A percentile compares a stretch with the other conserved stretches of the same genome.
Conservation (phyloP, 176 grass and related monocot species). For the Musa troglodytarum region DNA sequence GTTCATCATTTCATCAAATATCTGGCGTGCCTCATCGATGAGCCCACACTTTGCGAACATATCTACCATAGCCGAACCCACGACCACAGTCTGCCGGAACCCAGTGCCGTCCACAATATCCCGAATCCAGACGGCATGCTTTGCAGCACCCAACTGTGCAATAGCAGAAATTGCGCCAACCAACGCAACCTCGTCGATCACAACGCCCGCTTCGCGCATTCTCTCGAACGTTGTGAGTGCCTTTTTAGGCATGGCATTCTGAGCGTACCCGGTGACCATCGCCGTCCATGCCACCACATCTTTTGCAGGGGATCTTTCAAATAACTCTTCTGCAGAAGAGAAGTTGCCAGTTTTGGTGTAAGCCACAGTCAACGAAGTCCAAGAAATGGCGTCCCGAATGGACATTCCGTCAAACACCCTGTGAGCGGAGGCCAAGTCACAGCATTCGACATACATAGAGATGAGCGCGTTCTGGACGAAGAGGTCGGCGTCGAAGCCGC, state of each 20-base stretch:
- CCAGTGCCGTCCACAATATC: constrained; percentile 37
- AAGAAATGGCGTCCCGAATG: constrained; percentile 40
- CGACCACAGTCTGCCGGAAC: constrained; percentile 31
- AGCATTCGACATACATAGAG: constrained; percentile 16
- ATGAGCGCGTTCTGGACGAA: constrained; percentile 60
- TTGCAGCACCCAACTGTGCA: constrained; percentile 43
- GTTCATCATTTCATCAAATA: constrained; percentile 40
- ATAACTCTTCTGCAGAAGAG: constrained; percentile 31
- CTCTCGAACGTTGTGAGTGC: constrained; percentile 34
- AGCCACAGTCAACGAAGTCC: constrained; percentile 47
- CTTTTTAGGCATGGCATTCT: constrained; percentile 46
- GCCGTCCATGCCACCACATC: constrained; percentile 62
- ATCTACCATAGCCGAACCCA: constrained; percentile 47
- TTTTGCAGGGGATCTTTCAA: constrained; percentile 28
- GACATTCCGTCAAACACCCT: constrained; percentile 50
- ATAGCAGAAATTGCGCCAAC: constrained; percentile 44
- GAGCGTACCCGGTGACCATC: constrained; percentile 40
- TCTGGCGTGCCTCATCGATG: constrained; percentile 29
- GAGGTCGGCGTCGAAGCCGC: constrained; percentile 39
- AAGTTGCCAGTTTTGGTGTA: constrained; percentile 33
- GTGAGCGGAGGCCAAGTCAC: constrained; percentile 20
- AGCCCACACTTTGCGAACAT: constrained; percentile 67
- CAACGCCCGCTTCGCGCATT: constrained; percentile 27
- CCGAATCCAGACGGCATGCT: constrained; percentile 32
- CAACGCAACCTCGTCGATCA: constrained; percentile 48